Evolutionary conservation across 768 basidiomycete genomes (phyloP), one percentile per base, ranked within the genome.

Genomic region (Coprinopsis marcescibilis): DNA sequence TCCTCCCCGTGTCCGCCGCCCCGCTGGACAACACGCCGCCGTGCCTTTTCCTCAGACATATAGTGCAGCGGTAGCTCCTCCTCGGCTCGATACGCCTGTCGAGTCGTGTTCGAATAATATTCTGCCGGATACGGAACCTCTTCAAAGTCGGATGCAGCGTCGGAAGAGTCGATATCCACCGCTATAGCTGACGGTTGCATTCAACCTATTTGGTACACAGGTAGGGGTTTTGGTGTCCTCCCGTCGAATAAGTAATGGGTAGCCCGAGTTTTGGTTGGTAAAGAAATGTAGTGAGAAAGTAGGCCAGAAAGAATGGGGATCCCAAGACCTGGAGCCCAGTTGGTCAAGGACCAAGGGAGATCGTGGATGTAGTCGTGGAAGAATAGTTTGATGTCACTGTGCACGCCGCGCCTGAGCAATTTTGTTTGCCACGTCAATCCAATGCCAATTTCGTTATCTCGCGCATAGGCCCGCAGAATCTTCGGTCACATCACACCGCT

Each of bases 121-220:
- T 65, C 20, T 67, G 56, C 29, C 30, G 85, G 84, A 51, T 87
- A 77, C 12, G 73, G 62, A 50, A 86, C 67, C 59, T 87, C 75
- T 65, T 87, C 84, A 63, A 85, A 87, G 55, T 87, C 85, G 55
- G 76, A 80, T 41, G 75, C 69, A 64, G 57, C 75, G 53, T 70
- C 67, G 50, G 74, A 71, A 51, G 76, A 66, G 60, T 80, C 82
- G 64, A 89, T 76, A 61, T 86, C 80, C 52, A 89, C 73, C 58
- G 81, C 73, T 55, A 87, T 72, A 61, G 84, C 79, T 58, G 77
- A 55, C 47, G 80, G 78, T 68, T 69, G 72, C 79, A 83, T 81
- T 63, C 66, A 72, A 71, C 36, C 27, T 11, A n/a, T 8, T 30
- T 17, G 43, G 10, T 11, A 37, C 8, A 19, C 7, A 7, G 7